A percentile compares a stretch with the other conserved stretches of the same genome.
phyloP scores from a whole-genome alignment of 129 eudicot species.

The Cynara cardunculus region DNA sequence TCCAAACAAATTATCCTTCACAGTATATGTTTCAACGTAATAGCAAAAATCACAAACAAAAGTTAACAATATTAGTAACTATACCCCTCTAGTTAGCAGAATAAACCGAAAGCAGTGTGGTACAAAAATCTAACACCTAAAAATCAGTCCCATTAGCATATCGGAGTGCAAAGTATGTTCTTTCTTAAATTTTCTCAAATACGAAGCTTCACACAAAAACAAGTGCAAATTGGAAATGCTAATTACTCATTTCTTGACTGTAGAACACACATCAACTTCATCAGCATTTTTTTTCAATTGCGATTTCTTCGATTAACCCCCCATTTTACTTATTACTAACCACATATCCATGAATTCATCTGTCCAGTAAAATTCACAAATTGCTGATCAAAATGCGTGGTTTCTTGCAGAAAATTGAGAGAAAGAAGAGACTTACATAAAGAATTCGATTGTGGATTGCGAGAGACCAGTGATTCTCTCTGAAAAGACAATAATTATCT shows the following conservation, averaged over 20 bases:
- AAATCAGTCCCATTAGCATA: no score
- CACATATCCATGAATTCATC: conserved; percentile 1
- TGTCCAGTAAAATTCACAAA: background rate
- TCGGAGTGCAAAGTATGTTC: no score
- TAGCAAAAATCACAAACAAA: background rate
- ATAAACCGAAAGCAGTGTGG: background rate
- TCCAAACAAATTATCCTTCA: background rate
- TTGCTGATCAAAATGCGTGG: background rate
- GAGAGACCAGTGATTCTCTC: background rate
- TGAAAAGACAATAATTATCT: conserved; percentile 8
- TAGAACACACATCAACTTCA: background rate
- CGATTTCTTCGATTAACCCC: background rate
- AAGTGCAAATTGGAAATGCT: background rate
- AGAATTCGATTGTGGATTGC: background rate
- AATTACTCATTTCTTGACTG: background rate
- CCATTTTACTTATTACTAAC: background rate
- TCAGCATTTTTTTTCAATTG: conserved; percentile 8
- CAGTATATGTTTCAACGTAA: background rate
- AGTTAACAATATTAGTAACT: background rate
- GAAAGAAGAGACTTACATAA: conserved; percentile 17
- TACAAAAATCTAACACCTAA: no score
- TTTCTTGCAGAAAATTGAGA: background rate
- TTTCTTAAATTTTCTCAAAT: background rate
- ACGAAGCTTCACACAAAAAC: background rate
- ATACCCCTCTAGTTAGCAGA: background rate